Evolutionary conservation across 768 basidiomycete species (phyloP), one percentile per base, ranked within the genome.

Genomic region (Mycena latifolia): DNA sequence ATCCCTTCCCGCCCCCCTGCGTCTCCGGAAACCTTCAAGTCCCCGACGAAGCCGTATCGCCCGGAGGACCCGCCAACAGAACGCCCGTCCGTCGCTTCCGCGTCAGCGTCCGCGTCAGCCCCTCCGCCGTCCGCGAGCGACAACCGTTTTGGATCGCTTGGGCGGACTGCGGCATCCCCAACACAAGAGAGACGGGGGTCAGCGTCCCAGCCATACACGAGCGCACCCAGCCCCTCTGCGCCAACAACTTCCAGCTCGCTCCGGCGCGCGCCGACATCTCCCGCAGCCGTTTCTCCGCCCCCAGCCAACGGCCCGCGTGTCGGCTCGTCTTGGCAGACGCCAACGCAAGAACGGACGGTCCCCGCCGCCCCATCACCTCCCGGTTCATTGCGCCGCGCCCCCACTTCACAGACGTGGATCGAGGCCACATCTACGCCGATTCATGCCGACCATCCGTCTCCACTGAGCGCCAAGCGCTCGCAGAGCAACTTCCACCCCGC

Each of bases 1-100:
- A 25, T 24, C 18, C 46, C 53, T 24, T 37, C 17, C 25, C 46
- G 33, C n/a, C 46, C 35, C 14, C 33, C 33, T 1, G 47, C 54
- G 62, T 63, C 62, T 18, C 62, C 47, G 31, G 62, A 56, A 35
- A 43, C 31, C 1, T 31, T 14, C n/a, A n/a, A n/a, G n/a, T n/a
- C n/a, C n/a, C n/a, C n/a, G n/a, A n/a, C n/a, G 20, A 64, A 51
- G 18, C 31, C 31, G 31, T 33, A 5, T 33, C 31, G 31, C 50
- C 55, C 39, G 41, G 35, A 20, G 29, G n/a, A n/a, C n/a, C n/a
- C n/a, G n/a, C n/a, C n/a, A n/a, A n/a, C n/a, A n/a, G n/a, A n/a
- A n/a, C n/a, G n/a, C n/a, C n/a, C n/a, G n/a, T n/a, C n/a, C n/a
- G n/a, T n/a, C n/a, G n/a, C n/a, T n/a, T n/a, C n/a, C n/a, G n/a